Percentiles rank a stretch among this genome's conserved stretches.
Evolutionary conservation across 495 filamentous ascomycete species (phyloP).

Genomic region (Filosporella fistucella): DNA sequence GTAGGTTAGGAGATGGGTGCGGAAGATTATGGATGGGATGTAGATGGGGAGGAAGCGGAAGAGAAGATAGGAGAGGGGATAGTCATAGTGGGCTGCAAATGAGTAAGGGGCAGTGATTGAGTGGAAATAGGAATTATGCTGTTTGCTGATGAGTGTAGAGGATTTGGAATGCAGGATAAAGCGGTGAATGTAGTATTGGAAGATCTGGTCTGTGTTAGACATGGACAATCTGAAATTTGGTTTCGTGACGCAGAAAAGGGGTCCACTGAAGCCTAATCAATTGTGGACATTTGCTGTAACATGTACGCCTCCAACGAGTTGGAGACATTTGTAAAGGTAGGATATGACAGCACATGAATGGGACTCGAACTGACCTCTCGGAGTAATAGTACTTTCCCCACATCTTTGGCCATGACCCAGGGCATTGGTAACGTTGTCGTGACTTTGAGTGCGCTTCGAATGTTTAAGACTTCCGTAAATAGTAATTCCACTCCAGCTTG

Average conservation of each 20-base stretch:
- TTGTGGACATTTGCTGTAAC: too few species aligned
- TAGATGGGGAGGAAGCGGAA: constrained; percentile 68
- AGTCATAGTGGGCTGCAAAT: constrained; percentile 71
- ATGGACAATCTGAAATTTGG: too few species aligned
- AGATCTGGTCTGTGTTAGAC: constrained; percentile 22
- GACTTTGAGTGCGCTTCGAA: constrained; percentile 54
- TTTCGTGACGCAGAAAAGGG: too few species aligned
- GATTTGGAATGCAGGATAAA: constrained; percentile 54
- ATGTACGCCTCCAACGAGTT: too few species aligned
- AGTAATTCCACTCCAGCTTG: constrained; percentile 56
- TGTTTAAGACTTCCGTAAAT: constrained; percentile 41
- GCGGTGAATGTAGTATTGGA: constrained; percentile 67
- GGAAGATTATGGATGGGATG: constrained; percentile 56
- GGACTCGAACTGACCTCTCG: constrained; percentile 44
- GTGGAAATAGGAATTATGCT: constrained; percentile 66
- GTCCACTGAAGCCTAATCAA: too few species aligned
- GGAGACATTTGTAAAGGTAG: not conserved
- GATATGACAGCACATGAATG: not conserved
- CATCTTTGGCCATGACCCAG: constrained; percentile 51
- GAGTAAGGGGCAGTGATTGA: constrained; percentile 56
- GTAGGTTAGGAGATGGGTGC: constrained; percentile 78
- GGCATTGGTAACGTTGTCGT: constrained; percentile 57
- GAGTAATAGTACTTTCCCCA: constrained; percentile 43
- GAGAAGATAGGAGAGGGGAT: constrained; percentile 70
- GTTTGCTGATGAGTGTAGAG: constrained; percentile 24